phyloP scores from a whole-genome alignment of 2,329 filamentous ascomycete species.

The Arthrobotrys iridis region DNA sequence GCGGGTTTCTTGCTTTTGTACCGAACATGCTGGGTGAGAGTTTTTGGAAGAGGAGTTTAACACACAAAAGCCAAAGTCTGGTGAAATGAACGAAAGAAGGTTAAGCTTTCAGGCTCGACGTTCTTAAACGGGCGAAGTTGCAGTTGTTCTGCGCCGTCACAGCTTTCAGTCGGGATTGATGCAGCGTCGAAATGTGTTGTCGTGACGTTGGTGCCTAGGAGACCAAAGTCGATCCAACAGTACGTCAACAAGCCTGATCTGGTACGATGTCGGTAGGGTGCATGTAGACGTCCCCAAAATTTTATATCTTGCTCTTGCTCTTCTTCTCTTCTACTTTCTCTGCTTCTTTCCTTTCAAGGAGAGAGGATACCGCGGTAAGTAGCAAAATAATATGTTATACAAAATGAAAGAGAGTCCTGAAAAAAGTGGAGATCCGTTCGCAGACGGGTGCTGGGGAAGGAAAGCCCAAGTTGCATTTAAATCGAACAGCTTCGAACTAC shows the following conservation, averaged over 20 bases:
- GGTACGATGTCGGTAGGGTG: neutral
- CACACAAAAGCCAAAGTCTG: constrained; percentile 12
- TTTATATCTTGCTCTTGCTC: neutral
- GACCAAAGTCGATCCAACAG: neutral
- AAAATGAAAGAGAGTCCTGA: neutral
- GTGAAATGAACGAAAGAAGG: constrained; percentile 8
- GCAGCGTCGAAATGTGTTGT: constrained; percentile 26
- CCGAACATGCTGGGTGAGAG: constrained; percentile 25
- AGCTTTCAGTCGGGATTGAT: neutral
- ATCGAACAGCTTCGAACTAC: constrained; percentile 45
- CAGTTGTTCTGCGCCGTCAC: neutral
- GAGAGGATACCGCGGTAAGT: neutral
- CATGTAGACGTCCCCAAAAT: neutral
- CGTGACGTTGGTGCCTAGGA: constrained; percentile 27
- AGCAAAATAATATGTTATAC: neutral
- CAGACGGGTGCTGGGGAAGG: constrained; percentile 18
- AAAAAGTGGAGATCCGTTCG: constrained; percentile 15
- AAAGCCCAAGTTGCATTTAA: constrained; percentile 33
- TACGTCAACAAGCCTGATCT: neutral
- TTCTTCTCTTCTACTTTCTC: neutral
- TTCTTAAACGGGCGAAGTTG: constrained; percentile 17
- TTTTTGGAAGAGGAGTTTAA: neutral
- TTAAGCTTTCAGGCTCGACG: constrained; percentile 34
- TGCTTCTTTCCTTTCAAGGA: no score
- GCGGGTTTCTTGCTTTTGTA: constrained; percentile 45